phyloP scores from a whole-genome alignment of 169 alveolate species.

The Plasmodium gonderi region DNA sequence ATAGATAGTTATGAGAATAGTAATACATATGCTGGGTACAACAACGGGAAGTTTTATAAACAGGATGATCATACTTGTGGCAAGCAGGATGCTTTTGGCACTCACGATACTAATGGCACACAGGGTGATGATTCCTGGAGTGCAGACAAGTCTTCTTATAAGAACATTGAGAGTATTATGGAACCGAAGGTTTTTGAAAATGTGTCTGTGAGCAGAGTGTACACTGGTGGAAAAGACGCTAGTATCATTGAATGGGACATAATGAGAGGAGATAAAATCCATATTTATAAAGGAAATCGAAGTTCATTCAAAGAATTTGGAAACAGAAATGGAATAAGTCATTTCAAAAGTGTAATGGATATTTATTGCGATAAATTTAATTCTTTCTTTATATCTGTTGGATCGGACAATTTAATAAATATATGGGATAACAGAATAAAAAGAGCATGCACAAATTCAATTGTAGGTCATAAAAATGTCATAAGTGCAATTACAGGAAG shows the following conservation, averaged over 20 bases:
- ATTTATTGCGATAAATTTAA: constrained; percentile 55
- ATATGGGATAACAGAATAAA: constrained; percentile 62
- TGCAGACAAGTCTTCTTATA: not conserved
- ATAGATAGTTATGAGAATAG: not conserved
- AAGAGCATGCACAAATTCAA: constrained; percentile 29
- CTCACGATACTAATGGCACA: not conserved
- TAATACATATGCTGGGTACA: not conserved
- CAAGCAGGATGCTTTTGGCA: not conserved
- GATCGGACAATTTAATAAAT: constrained; percentile 59
- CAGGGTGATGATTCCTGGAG: not conserved
- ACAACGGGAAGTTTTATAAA: not conserved
- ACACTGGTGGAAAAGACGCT: constrained; percentile 68
- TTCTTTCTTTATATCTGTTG: constrained; percentile 70
- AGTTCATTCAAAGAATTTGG: constrained; percentile 18
- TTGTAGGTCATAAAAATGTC: constrained; percentile 57
- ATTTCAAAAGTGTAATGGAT: constrained; percentile 68
- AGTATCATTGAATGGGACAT: constrained; percentile 71
- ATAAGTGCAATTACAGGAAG: constrained; percentile 47
- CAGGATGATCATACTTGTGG: not conserved
- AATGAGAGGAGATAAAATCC: constrained; percentile 45
- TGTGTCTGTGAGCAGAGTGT: constrained; percentile 40
- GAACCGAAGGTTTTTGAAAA: constrained; percentile 48
- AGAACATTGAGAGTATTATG: not conserved
- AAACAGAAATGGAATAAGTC: constrained; percentile 36
- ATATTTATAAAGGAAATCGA: constrained; percentile 48